phyloP scores from a whole-genome alignment of 192 early-diverging fungal species.

The Backusella circina region DNA sequence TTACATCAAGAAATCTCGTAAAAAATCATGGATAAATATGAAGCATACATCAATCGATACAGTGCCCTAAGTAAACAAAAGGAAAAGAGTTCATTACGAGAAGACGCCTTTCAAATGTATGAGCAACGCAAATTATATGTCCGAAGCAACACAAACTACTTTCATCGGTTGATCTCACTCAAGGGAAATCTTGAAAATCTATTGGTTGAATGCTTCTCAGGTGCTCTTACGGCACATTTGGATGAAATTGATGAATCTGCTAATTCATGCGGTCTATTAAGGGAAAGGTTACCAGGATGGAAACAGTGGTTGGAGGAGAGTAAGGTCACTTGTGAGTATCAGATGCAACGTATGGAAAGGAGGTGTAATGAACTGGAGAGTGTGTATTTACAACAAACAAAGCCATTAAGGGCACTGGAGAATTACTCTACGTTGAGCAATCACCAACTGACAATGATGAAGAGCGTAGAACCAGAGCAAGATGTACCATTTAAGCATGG shows the following conservation, averaged over 20 bases:
- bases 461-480: background rate
- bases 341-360: conserved; percentile 23
- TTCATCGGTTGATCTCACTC: conserved; percentile 52
- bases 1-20: too few relatives aligned
- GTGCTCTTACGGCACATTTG: conserved; percentile 34
- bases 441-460: background rate
- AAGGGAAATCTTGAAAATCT: conserved; percentile 49
- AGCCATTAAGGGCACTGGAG: conserved; percentile 20
- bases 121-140: conserved; percentile 65
- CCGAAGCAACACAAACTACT: conserved; percentile 47
- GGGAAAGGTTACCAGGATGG: conserved; percentile 38
- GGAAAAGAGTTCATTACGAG: conserved; percentile 61
- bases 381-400: conserved; percentile 14
- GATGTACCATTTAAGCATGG: conserved; percentile 48
- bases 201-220: conserved; percentile 45
- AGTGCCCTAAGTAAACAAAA: conserved; percentile 55
- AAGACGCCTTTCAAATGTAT: conserved; percentile 68
- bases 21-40: conserved; percentile 57
- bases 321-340: conserved; percentile 28
- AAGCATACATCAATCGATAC: conserved; percentile 59
- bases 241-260: conserved; percentile 37
- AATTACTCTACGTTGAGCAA: conserved; percentile 5
- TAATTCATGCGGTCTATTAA: conserved; percentile 32
- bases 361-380: conserved; percentile 23
- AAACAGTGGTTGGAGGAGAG: conserved; percentile 34